Base-by-base conservation (phyloP, 169 alveolate species). In the Eimeria acervulina region DNA sequence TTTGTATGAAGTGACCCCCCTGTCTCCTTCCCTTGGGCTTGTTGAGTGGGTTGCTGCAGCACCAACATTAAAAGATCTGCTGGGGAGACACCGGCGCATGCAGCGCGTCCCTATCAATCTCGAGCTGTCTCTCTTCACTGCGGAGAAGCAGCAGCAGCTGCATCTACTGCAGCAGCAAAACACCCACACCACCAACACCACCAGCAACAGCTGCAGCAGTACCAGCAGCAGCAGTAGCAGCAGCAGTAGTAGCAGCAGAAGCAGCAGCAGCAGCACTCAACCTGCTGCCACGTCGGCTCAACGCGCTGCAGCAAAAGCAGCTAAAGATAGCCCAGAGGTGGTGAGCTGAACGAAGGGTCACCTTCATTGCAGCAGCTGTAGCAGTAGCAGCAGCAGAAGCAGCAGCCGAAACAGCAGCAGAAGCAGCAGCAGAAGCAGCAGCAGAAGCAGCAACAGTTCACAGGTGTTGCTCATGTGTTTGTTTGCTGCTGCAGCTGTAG, bases 1-100 rank as follows among this genome's bases (percentile, higher is more conserved):
- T 5, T 78, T 51, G 33, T 94, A 98, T 90, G 97, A 98, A 23
- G 98, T 98, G 1, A 98, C 97, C 23, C 99, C 99, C 19, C 93
- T 98, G 83, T 97, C 98, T 15, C 97, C 97, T 76, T 97, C 98
- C 87, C 95, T 98, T 17, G 99, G 99, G 23, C 93, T 98, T 28
- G 96, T 98, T 1, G 99, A 99, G 17, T 98, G 99, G 99, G 99
- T 98, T 17, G 98, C 97, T 26, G 97, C 97, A 95, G 96, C 99
- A 63, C 99, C 98, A 94, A 98, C 99, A 23, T 95, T 70, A 28
- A 70, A 70, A 17, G 81, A 70, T n/a, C 42, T 70, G 26, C 38
- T 70, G 10, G 23, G 51, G 42, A 28, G 26, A 7, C 42, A 70
- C 17, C 81, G 81, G 6, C 38, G 81, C 38, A 12, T 70, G 81